phyloP scores from a whole-genome alignment of 75 land plant species.

The Chamaecyparis obtusa region DNA sequence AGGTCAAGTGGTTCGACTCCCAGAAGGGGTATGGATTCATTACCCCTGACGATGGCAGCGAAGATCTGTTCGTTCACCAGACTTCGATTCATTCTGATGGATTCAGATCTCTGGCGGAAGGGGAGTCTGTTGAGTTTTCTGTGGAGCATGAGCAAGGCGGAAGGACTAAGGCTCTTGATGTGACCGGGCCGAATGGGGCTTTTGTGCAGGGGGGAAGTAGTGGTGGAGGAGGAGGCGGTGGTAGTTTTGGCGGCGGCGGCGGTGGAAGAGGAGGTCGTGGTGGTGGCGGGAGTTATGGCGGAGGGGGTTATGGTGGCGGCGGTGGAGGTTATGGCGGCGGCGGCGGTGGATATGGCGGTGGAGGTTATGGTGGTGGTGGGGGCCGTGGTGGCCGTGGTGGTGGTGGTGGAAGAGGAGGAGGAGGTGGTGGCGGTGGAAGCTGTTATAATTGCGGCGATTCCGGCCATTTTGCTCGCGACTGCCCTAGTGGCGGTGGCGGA shows the following conservation, averaged over 20 bases:
- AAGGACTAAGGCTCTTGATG: background rate
- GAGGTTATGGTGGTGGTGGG: background rate
- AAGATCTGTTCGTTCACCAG: constrained; percentile 70
- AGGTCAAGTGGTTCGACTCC: constrained; percentile 71
- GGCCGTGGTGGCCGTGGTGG: constrained; percentile 10
- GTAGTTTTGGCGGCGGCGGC: constrained; percentile 10
- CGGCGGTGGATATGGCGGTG: background rate
- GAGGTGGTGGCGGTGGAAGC: constrained; percentile 11
- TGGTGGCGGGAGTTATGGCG: background rate
- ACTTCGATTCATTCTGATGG: constrained; percentile 55
- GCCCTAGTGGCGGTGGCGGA: background rate
- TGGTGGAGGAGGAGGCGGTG: constrained; percentile 12
- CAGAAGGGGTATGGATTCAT: constrained; percentile 72
- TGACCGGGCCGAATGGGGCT: background rate
- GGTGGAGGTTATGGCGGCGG: background rate
- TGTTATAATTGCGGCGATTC: constrained; percentile 10
- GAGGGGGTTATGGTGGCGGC: background rate
- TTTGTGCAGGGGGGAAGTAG: background rate
- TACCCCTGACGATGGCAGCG: constrained; percentile 62
- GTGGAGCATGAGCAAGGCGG: background rate
- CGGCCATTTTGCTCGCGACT: constrained; percentile 3
- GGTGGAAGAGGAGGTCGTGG: background rate
- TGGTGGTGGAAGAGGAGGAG: constrained; percentile 5
- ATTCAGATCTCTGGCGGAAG: constrained; percentile 40
- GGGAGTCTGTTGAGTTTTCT: constrained; percentile 16